Conservation (phyloP, 805 yeast species). For the Yarrowia yakushimensis region DNA sequence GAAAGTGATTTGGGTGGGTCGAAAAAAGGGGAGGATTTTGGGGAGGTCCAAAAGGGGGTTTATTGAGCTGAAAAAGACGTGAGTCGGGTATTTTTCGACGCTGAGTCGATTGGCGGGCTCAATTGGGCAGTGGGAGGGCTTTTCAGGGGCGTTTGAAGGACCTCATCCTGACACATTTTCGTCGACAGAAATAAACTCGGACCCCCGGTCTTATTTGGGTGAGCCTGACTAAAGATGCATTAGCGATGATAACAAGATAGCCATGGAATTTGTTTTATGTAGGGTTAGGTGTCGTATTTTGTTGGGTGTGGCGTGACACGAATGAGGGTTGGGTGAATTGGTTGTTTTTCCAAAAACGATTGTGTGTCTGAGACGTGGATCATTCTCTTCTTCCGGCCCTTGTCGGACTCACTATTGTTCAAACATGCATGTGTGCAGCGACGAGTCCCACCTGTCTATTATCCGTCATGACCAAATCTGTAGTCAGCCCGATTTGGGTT, state of each 20-base stretch:
- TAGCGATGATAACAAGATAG: neutral
- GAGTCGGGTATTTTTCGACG: neutral
- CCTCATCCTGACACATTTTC: neutral
- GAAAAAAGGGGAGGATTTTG: neutral
- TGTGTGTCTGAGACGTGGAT: too few relatives aligned
- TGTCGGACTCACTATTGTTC: too few relatives aligned
- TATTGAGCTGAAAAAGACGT: neutral
- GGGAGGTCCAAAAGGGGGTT: neutral
- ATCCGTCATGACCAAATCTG: slow-evolving; percentile 4
- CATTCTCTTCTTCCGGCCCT: too few relatives aligned
- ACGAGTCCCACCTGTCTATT: neutral
- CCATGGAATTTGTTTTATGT: too few relatives aligned
- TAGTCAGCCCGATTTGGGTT: slow-evolving; percentile 1
- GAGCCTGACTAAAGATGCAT: slow-evolving; percentile 4
- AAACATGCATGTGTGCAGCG: too few relatives aligned
- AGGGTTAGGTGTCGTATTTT: too few relatives aligned
- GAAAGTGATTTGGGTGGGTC: too few relatives aligned
- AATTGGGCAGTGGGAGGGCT: too few relatives aligned
- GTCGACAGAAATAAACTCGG: neutral
- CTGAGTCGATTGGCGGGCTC: neutral
- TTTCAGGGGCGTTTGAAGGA: neutral
- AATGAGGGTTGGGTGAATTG: too few relatives aligned
- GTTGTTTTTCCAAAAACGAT: too few relatives aligned
- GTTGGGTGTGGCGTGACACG: too few relatives aligned
- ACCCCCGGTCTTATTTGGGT: neutral